A percentile compares a stretch with the other conserved stretches of the same genome.
Evolutionary conservation across 352 stramenopile species (phyloP).

Genomic region (Pythium aquatile): DNA sequence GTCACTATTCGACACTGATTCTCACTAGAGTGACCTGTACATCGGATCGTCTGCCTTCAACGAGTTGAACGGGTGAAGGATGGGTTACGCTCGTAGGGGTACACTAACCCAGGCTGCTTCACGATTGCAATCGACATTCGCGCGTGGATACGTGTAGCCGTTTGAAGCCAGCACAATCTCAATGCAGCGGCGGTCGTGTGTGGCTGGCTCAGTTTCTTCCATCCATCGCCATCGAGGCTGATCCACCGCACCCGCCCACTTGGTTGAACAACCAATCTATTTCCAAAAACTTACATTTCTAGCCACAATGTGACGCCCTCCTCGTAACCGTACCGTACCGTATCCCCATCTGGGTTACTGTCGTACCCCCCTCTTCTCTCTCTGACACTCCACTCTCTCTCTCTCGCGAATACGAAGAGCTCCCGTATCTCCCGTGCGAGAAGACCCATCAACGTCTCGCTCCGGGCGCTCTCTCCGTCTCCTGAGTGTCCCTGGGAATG

Average conservation of each 20-base stretch:
- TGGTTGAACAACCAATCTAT: background rate
- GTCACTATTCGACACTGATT: background rate
- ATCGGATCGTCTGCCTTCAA: constrained; percentile 31
- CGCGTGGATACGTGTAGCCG: background rate
- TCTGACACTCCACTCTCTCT: constrained; percentile 8
- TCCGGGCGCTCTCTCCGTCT: background rate
- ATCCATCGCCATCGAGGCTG: background rate
- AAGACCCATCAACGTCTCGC: background rate
- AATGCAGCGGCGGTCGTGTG: too few relatives aligned
- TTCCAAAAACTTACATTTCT: constrained; percentile 7
- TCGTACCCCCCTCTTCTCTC: constrained; percentile 11
- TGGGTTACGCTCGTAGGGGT: background rate
- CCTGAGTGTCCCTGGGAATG: background rate
- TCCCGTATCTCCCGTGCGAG: background rate
- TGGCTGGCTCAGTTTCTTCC: background rate
- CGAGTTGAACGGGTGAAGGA: background rate
- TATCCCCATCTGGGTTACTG: constrained; percentile 1
- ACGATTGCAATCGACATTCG: background rate
- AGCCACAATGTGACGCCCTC: constrained; percentile 6
- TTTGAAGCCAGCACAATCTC: background rate
- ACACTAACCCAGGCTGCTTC: background rate
- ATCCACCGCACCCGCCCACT: background rate
- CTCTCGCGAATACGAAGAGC: background rate
- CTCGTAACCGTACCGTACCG: background rate
- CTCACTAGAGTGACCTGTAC: constrained; percentile 1